Evolutionary conservation across 1,284 basidiomycete genomes (phyloP), one percentile per base, ranked within the genome.

Genomic region (Rhodotorula sp.): DNA sequence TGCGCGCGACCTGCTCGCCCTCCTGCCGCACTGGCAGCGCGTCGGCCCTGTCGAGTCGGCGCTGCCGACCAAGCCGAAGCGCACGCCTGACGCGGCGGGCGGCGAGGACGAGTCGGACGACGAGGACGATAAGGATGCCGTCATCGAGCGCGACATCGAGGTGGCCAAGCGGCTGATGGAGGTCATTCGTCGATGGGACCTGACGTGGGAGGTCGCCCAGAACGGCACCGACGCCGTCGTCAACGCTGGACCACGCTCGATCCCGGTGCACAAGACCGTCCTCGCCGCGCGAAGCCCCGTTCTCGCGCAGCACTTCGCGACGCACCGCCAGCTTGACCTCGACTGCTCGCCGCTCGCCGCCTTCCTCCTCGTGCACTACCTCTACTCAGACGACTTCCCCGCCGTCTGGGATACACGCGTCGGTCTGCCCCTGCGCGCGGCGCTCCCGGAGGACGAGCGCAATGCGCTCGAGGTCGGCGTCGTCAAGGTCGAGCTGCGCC

Each of bases 401-500:
- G 88, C 92, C 0, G 80, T 96, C 10, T 97, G 93, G 92, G 94
- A 97, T 78, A 84, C 86, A 17, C 88, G 93, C 17, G 85, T 97
- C 16, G 83, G 84, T 2, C 78, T 83, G 1, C 81, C 83, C 3
- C 82, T 91, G 4, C 83, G 84, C 57, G 79, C 79, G 80, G 70
- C 53, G 76, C 84, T 62, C 4, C 42, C 57, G 9, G 50, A 21
- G 4, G 67, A 54, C 4, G 52, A 10, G 19, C 17, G 27, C 19
- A 25, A 41, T 21, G 56, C 57, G 23, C 63, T 77, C 34, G 66
- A 73, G 42, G 56, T 75, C 49, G 68, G 56, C 34, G 44, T 14
- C 23, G 27, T 64, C 66, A 75, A 67, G 52, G 4, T 21, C n/a
- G 67, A 74, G 42, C 50, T 74, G 5, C 54, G 49, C 3, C 45